phyloP scores from a whole-genome alignment of 176 grass and related monocot genomes.

The Phoenix dactylifera region DNA sequence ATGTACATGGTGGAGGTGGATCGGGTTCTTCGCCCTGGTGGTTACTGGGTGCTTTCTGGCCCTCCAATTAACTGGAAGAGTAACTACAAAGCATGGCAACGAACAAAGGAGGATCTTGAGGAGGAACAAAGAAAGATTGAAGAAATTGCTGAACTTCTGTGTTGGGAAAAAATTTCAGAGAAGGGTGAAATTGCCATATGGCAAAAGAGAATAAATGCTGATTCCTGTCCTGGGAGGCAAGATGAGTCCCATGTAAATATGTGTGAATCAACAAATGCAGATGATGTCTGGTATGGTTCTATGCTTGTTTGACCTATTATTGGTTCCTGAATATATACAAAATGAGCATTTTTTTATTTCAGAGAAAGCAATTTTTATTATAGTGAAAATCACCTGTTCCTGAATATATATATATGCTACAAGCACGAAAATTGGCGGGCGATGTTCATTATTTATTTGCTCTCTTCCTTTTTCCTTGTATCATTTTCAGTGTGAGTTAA shows the following conservation, averaged over 20 bases:
- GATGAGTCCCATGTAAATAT: conserved; percentile 28
- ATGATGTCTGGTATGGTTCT: conserved; percentile 49
- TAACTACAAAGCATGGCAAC: conserved; percentile 56
- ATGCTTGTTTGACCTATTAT: not conserved
- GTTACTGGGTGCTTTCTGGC: conserved; percentile 85
- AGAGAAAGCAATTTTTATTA: no score
- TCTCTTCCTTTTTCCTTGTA: no score
- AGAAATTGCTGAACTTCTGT: conserved; percentile 58
- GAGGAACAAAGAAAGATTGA: conserved; percentile 72
- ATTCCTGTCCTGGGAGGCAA: conserved; percentile 44
- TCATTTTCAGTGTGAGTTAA: no score
- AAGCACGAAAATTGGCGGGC: no score
- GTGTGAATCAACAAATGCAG: conserved; percentile 43
- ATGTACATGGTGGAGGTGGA: conserved; percentile 97
- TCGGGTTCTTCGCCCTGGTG: conserved; percentile 72
- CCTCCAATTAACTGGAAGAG: conserved; percentile 80
- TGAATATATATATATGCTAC: no score
- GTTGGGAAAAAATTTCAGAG: conserved; percentile 86
- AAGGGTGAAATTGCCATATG: conserved; percentile 61
- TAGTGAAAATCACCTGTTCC: no score
- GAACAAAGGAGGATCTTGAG: conserved; percentile 48
- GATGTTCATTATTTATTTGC: no score
- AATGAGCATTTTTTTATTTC: no score
- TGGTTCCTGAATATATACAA: not conserved
- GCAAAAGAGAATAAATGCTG: conserved; percentile 56